A percentile compares a stretch with the other conserved stretches of the same genome.
These are phyloP conservation scores for Gloeopeniophorella convolvens DNA, from an alignment of 768 basidiomycete species.

Conservation along the genomic window DNA sequence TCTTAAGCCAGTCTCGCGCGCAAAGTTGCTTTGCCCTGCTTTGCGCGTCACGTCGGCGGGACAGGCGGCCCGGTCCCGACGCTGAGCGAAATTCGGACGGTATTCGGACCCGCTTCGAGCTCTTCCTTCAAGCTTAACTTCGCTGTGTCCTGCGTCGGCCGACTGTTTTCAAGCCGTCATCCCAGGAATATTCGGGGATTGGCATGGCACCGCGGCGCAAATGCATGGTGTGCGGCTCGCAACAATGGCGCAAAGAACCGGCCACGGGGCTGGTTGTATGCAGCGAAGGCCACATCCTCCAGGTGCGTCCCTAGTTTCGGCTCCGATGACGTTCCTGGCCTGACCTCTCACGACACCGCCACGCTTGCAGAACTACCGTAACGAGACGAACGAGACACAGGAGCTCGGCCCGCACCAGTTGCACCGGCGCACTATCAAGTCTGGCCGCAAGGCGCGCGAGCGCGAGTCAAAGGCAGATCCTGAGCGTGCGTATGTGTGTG, in stretches of 20 bases:
- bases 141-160: too few relatives aligned
- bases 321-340: not conserved
- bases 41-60: too few relatives aligned
- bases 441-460: constrained; percentile 44
- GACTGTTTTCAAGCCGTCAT: too few relatives aligned
- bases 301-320: constrained; percentile 39
- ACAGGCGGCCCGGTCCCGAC: too few relatives aligned
- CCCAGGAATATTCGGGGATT: too few relatives aligned
- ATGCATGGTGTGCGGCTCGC: constrained; percentile 77
- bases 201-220: constrained; percentile 62
- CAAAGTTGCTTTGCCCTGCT: too few relatives aligned
- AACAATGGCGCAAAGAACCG: constrained; percentile 82
- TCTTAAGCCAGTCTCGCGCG: too few relatives aligned
- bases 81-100: too few relatives aligned
- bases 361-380: constrained; percentile 62
- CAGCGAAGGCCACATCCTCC: constrained; percentile 86
- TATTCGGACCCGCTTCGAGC: too few relatives aligned
- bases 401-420: constrained; percentile 56
- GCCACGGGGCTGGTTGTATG: constrained; percentile 78
- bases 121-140: too few relatives aligned
- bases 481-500: constrained; percentile 39
- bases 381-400: constrained; percentile 68
- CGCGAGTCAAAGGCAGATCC: constrained; percentile 49
- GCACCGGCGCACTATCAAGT: constrained; percentile 62
- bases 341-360: not conserved